Evolutionary conservation across 2,329 filamentous ascomycete genomes (phyloP), one percentile per base, ranked within the genome.

Genomic region (Orbilia oligospora): DNA sequence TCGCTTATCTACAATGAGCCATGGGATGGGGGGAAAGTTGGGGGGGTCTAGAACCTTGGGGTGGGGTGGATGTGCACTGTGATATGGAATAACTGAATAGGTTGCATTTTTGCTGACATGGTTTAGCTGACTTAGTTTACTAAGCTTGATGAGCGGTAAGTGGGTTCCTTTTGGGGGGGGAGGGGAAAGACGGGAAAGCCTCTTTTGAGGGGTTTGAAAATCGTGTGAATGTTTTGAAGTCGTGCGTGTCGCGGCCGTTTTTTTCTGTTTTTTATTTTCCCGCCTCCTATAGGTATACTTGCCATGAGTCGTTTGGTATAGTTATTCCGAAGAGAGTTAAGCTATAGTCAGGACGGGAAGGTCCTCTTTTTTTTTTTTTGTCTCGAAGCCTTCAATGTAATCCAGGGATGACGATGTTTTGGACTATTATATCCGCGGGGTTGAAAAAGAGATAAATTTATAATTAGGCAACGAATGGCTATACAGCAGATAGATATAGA

Each of bases 1-100:
- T 72, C 70, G 70, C 70, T 72, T 72, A 72, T 73, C 70, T 67
- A 27, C 20, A 44, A 55, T 20, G 44, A 36, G 58, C 44, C 68
- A 71, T 65, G 68, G 58, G 14, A 16, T 44, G 51, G 41, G 38
- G 12, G 27, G 20, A n/a, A n/a, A 36, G 18, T 46, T 70, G 41
- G 14, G 22, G n/a, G 55, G 69, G 61, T 58, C 63, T 67, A 30
- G 70, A 66, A 64, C 27, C 16, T 46, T 30, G 27, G 3, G 16
- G 38, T 36, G 44, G 53, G 66, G 66, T 24, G 38, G 33, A 22
- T 38, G 27, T 3, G 6, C 6, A 6, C 6, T 30, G 27, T 30
- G 27, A 30, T 30, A 24, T 56, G 36, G n/a, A n/a, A 36, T 36
- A 5, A n/a, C 10, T 36, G 33, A 36, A 9, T 1, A 36, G 10